Conservation (phyloP, 1,284 basidiomycete genomes). For the Malassezia globosa region DNA sequence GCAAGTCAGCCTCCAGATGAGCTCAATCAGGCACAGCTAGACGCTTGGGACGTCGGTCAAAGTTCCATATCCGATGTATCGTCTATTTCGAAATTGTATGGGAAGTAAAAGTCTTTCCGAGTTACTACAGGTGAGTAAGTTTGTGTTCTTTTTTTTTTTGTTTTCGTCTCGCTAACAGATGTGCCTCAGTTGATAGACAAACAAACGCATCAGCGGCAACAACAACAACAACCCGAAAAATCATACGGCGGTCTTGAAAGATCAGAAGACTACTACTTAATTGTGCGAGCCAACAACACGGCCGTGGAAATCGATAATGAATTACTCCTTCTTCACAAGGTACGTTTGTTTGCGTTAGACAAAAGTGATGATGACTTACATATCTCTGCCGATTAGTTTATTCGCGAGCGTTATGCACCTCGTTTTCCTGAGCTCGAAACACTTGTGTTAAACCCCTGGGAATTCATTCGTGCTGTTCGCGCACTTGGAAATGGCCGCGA, state of each 20-base stretch:
- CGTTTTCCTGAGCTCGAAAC: slow-evolving; percentile 96
- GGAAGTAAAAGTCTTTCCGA: too few species aligned
- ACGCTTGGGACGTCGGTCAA: slow-evolving; percentile 71
- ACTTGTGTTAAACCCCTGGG: slow-evolving; percentile 76
- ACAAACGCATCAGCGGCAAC: slow-evolving; percentile 64
- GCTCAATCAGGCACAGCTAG: slow-evolving; percentile 79
- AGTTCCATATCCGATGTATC: slow-evolving; percentile 73
- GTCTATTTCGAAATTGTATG: slow-evolving; percentile 77
- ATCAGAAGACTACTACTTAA: slow-evolving; percentile 89
- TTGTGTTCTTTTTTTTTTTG: too few species aligned
- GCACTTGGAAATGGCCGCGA: slow-evolving; percentile 67
- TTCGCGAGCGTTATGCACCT: slow-evolving; percentile 89
- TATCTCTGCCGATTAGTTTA: too few species aligned
- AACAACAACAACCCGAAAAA: slow-evolving; percentile 65
- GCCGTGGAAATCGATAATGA: slow-evolving; percentile 98
- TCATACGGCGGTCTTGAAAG: slow-evolving; percentile 67
- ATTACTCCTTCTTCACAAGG: slow-evolving; percentile 92
- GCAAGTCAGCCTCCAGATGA: slow-evolving; percentile 65
- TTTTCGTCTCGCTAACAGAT: slow-evolving; percentile 70
- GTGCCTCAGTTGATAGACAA: slow-evolving; percentile 73
- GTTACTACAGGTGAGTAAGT: too few species aligned
- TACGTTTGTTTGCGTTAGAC: too few species aligned
- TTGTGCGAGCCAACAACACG: slow-evolving; percentile 93
- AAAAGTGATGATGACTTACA: too few species aligned
- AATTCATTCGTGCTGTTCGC: slow-evolving; percentile 83